These are phyloP conservation scores for Coniosporium tulheliwenetii DNA, from an alignment of 2,329 filamentous ascomycete genomes.

Conservation along the genomic window DNA sequence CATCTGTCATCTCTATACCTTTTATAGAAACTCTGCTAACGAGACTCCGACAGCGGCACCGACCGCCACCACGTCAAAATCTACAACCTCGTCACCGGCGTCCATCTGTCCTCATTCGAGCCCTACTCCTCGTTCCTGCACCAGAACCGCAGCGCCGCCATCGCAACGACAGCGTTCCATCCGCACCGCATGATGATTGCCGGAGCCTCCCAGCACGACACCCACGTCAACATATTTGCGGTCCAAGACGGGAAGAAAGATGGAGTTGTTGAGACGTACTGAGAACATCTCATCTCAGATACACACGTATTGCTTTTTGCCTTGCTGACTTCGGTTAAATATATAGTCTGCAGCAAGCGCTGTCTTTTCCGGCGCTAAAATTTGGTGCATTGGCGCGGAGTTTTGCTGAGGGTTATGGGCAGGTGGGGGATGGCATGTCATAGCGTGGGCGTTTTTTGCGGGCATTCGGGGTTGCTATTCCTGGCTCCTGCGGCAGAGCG, in stretches of 20 bases:
- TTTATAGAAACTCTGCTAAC: neutral
- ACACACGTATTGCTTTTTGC: too few relatives aligned
- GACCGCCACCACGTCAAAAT: conserved; percentile 79
- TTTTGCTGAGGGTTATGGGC: too few relatives aligned
- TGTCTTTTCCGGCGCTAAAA: too few relatives aligned
- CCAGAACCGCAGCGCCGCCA: conserved; percentile 64
- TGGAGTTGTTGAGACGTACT: too few relatives aligned
- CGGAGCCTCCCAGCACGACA: conserved; percentile 71
- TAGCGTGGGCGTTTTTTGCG: too few relatives aligned
- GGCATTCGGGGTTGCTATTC: too few relatives aligned
- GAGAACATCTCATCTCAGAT: too few relatives aligned
- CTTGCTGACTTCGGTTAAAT: too few relatives aligned
- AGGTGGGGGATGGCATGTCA: too few relatives aligned
- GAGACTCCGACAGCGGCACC: conserved; percentile 49
- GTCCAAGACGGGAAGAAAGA: conserved; percentile 28
- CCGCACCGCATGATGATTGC: conserved; percentile 86
- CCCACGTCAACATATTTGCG: conserved; percentile 79
- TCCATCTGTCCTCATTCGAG: conserved; percentile 66
- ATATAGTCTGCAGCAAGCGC: too few relatives aligned
- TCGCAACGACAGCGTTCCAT: conserved; percentile 85
- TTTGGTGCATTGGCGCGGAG: too few relatives aligned
- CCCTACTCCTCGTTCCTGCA: conserved; percentile 63
- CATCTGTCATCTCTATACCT: neutral
- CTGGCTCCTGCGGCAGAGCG: too few relatives aligned
- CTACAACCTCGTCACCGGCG: conserved; percentile 69